Conservation (phyloP, 345 rosid genomes). For the Eucalyptus guilfoylei region DNA sequence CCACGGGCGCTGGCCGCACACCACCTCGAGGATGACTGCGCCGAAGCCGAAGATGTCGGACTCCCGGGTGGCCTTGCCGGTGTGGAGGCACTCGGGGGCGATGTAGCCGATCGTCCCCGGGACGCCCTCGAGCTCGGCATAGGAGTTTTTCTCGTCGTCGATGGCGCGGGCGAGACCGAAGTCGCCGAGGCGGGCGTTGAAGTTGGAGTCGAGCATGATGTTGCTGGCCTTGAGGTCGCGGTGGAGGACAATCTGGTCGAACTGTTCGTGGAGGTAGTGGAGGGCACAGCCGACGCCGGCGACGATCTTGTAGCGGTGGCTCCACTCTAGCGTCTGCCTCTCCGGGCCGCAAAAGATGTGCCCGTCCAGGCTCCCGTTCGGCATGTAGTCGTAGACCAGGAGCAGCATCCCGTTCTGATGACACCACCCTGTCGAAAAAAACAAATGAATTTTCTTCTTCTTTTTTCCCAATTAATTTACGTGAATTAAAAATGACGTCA, state of each 20-base stretch:
- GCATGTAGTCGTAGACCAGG: conserved; percentile 52
- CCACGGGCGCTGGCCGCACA: conserved; percentile 43
- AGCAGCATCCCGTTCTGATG: conserved; percentile 33
- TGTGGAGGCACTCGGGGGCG: conserved; percentile 51
- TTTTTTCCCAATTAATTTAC: not conserved
- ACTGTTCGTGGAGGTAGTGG: conserved; percentile 51
- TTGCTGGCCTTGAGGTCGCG: conserved; percentile 66
- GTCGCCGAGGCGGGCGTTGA: conserved; percentile 54
- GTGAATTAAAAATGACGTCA: not conserved
- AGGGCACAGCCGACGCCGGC: conserved; percentile 41
- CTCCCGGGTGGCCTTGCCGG: conserved; percentile 40
- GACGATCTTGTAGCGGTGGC: conserved; percentile 25
- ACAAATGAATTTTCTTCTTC: not conserved
- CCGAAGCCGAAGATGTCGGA: conserved; percentile 52
- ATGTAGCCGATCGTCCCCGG: conserved; percentile 49
- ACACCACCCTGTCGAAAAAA: conserved; percentile 35
- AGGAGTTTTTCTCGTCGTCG: conserved; percentile 39
- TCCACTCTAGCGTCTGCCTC: conserved; percentile 15
- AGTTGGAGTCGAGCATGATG: conserved; percentile 37
- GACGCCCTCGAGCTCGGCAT: conserved; percentile 42
- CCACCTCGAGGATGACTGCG: conserved; percentile 47
- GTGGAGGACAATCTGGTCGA: conserved; percentile 47
- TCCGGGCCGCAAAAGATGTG: conserved; percentile 18
- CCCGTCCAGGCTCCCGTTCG: conserved; percentile 45
- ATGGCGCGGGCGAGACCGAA: conserved; percentile 47